These are phyloP conservation scores for Hyaloscypha hepaticicola DNA, from an alignment of 495 filamentous ascomycete genomes.

Conservation along the genomic window DNA sequence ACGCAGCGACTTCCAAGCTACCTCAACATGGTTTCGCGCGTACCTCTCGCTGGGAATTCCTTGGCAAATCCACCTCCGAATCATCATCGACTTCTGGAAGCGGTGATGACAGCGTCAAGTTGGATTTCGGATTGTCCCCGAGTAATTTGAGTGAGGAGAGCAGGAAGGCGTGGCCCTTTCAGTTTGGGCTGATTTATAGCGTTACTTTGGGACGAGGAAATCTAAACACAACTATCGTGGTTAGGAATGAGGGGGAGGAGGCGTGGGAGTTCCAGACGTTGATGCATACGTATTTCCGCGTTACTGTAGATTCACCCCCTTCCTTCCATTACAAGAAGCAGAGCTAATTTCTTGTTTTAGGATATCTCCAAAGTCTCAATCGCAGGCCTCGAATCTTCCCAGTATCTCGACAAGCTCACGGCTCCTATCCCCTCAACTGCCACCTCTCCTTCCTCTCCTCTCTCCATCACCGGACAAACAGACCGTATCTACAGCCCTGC, in stretches of 20 bases:
- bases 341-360: slow-evolving; percentile 41
- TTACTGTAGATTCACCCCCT: slow-evolving; percentile 60
- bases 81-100: slow-evolving; percentile 39
- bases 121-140: slow-evolving; percentile 89
- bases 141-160: slow-evolving; percentile 63
- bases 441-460: slow-evolving; percentile 28
- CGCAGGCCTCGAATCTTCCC: slow-evolving; percentile 66
- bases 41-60: slow-evolving; percentile 73
- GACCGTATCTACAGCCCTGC: slow-evolving; percentile 70
- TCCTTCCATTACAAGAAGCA: background rate
- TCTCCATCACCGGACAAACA: slow-evolving; percentile 69
- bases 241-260: slow-evolving; percentile 78
- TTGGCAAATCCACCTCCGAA: slow-evolving; percentile 68
- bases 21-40: slow-evolving; percentile 97
- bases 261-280: slow-evolving; percentile 89
- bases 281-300: slow-evolving; percentile 83
- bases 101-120: slow-evolving; percentile 70
- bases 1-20: slow-evolving; percentile 68
- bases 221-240: slow-evolving; percentile 78
- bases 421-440: slow-evolving; percentile 57
- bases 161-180: slow-evolving; percentile 70
- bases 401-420: slow-evolving; percentile 80
- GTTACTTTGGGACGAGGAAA: slow-evolving; percentile 75
- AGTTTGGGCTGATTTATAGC: slow-evolving; percentile 88
- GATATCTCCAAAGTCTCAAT: slow-evolving; percentile 71